Evolutionary conservation across 768 basidiomycete genomes (phyloP).

Genomic region (Lactarius indigo): DNA sequence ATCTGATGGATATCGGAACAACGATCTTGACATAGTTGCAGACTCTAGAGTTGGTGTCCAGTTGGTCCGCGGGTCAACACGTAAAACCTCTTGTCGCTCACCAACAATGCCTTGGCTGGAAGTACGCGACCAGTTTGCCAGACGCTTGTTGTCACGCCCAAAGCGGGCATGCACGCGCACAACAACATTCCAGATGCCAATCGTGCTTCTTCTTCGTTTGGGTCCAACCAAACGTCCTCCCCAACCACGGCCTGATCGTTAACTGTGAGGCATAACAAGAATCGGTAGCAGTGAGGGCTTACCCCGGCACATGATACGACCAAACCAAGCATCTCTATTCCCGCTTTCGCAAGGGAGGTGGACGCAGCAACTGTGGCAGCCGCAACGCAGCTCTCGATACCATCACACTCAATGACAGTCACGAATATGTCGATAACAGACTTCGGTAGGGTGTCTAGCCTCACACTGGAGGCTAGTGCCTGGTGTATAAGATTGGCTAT

Average conservation of each 20-base stretch:
- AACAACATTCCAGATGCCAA: constrained; percentile 64
- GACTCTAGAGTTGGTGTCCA: constrained; percentile 44
- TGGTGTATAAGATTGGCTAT: constrained; percentile 83
- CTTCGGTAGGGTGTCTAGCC: constrained; percentile 90
- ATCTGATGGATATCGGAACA: constrained; percentile 75
- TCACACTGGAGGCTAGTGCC: constrained; percentile 76
- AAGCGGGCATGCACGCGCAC: constrained; percentile 83
- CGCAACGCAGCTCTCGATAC: constrained; percentile 83
- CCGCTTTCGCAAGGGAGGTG: constrained; percentile 88
- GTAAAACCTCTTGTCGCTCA: constrained; percentile 35
- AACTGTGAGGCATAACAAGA: constrained; percentile 18
- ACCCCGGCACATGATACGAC: constrained; percentile 83
- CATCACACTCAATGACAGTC: constrained; percentile 87
- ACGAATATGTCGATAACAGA: constrained; percentile 90
- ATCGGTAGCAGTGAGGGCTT: constrained; percentile 29
- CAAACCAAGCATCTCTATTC: constrained; percentile 86
- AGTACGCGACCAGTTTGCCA: constrained; percentile 78
- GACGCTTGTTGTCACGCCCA: constrained; percentile 77
- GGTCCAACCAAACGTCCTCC: constrained; percentile 72
- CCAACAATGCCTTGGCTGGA: constrained; percentile 50
- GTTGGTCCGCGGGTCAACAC: background rate
- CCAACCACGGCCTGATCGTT: constrained; percentile 50
- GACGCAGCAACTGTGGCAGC: constrained; percentile 85
- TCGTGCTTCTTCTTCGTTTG: constrained; percentile 63
- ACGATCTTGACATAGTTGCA: constrained; percentile 63